Evolutionary conservation across 2,329 filamentous ascomycete genomes (phyloP), one percentile per base, ranked within the genome.

Genomic region (Apiospora arundinis): DNA sequence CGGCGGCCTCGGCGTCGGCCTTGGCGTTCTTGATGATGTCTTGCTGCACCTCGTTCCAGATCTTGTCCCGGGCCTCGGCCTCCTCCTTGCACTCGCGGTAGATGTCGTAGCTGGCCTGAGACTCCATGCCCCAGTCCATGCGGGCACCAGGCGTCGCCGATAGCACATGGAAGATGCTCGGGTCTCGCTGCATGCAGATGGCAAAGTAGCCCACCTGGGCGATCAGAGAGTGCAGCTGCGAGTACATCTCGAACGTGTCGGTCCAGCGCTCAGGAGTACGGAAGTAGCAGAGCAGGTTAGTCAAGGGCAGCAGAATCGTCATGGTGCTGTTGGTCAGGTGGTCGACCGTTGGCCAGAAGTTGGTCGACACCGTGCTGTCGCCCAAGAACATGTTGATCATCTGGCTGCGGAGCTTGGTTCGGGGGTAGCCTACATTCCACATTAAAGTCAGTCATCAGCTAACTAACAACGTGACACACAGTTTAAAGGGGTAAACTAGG

Each of bases 311-410:
- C 48, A 85, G 78, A 46, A 84, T 73, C 14, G 75, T 71, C 5
- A 78, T 74, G 2, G 80, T 75, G 70, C 80, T 77, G 1, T 78
- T 75, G 1, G 83, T 74, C 32, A 83, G 73, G 18, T 75, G 73
- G 67, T 83, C 83, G 12, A 85, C 81, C 12, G 70, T 69, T 1
- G 73, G 63, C 82, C 82, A 85, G 76, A 85, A 85, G 2, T 75
- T 42, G 0, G 68, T 70, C 0, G 82, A 78, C 21, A 83, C 37
- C 0, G 77, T 71, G 2, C 74, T 25, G 2, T 65, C 65, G 11
- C 70, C 71, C 5, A 84, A 68, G 2, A 77, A 71, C 18, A 75
- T 70, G 66, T 78, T 76, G 40, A 81, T 79, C 4, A 75, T 75
- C 12, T 77, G 72, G 23, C 78, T 74, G 40, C 82, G 80, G n/a